A percentile compares a stretch with the other conserved stretches of the same genome.
These are phyloP conservation scores for Aspergillus haitiensis DNA, from an alignment of 495 filamentous ascomycete species.

Conservation along the genomic window DNA sequence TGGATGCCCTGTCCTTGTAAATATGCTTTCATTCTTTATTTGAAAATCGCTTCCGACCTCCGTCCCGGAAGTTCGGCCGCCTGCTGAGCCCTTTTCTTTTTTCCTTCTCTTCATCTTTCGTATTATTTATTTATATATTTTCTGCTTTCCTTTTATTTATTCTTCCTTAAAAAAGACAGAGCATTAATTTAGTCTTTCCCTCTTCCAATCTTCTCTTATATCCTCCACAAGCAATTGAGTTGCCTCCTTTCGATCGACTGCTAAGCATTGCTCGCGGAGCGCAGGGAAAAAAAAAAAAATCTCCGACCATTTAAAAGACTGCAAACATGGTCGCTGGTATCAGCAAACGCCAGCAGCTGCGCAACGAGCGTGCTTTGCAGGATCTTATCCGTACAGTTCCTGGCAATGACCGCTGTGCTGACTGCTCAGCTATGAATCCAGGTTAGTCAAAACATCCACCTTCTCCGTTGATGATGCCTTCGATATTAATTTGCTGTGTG, in stretches of 20 bases:
- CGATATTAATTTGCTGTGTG: conserved; percentile 12
- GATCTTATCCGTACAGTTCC: conserved; percentile 84
- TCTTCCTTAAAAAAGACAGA: no score
- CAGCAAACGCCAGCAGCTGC: conserved; percentile 94
- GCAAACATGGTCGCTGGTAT: conserved; percentile 54
- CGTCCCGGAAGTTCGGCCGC: conserved; percentile 23
- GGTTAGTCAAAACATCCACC: conserved; percentile 54
- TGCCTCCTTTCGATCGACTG: no score
- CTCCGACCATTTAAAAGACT: conserved; percentile 1
- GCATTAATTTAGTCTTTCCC: neutral
- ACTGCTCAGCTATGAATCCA: conserved; percentile 90
- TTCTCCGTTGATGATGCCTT: neutral
- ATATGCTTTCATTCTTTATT: conserved; percentile 21
- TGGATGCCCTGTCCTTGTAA: conserved; percentile 18
- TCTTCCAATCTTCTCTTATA: neutral
- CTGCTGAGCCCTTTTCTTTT: conserved; percentile 8
- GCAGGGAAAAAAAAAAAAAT: conserved; percentile 2
- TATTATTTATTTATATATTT: conserved; percentile 6
- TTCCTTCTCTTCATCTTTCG: neutral
- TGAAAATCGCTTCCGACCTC: conserved; percentile 14
- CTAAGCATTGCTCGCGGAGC: neutral
- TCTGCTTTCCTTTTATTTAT: conserved; percentile 1
- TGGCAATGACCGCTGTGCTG: conserved; percentile 93
- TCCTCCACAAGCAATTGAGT: neutral
- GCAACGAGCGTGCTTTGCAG: conserved; percentile 89